A percentile compares a stretch with the other conserved stretches of the same genome.
These are phyloP conservation scores for Blastobotrys proliferans DNA, from an alignment of 1,139 yeast species.

Conservation along the genomic window DNA sequence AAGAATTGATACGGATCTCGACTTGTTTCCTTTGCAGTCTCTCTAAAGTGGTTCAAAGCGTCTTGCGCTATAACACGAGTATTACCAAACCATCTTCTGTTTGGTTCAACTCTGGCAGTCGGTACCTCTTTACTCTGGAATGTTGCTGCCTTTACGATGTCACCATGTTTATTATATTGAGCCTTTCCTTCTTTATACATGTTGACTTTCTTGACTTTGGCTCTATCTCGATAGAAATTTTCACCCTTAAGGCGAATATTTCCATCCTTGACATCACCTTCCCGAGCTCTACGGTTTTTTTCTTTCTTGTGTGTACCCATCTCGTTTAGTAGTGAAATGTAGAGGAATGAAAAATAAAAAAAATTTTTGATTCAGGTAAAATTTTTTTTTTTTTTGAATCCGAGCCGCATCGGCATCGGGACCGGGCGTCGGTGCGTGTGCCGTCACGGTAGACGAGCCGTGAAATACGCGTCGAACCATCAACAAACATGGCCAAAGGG, in stretches of 20 bases:
- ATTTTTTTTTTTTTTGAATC: constrained; percentile 2
- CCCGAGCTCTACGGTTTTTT: constrained; percentile 77
- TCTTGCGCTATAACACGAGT: constrained; percentile 97
- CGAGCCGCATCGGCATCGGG: background rate
- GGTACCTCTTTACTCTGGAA: constrained; percentile 88
- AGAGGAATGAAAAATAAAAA: constrained; percentile 10
- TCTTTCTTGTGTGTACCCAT: constrained; percentile 97
- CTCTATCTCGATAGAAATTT: constrained; percentile 90
- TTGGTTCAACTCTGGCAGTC: constrained; percentile 90
- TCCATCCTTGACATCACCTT: constrained; percentile 80
- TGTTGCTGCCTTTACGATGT: constrained; percentile 78
- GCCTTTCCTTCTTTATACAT: constrained; percentile 95
- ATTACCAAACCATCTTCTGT: constrained; percentile 96
- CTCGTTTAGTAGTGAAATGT: constrained; percentile 1
- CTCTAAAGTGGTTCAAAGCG: constrained; percentile 89
- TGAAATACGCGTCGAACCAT: background rate
- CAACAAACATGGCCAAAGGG: background rate
- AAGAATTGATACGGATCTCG: constrained; percentile 86
- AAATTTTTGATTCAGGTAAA: background rate
- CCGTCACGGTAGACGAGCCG: too few species aligned
- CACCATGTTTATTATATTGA: constrained; percentile 81
- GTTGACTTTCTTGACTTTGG: constrained; percentile 80
- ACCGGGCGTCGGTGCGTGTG: too few species aligned
- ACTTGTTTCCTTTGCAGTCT: constrained; percentile 85
- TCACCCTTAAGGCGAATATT: constrained; percentile 94